These are phyloP conservation scores for Hypholoma fasciculare DNA, from an alignment of 768 basidiomycete species.

Conservation along the genomic window DNA sequence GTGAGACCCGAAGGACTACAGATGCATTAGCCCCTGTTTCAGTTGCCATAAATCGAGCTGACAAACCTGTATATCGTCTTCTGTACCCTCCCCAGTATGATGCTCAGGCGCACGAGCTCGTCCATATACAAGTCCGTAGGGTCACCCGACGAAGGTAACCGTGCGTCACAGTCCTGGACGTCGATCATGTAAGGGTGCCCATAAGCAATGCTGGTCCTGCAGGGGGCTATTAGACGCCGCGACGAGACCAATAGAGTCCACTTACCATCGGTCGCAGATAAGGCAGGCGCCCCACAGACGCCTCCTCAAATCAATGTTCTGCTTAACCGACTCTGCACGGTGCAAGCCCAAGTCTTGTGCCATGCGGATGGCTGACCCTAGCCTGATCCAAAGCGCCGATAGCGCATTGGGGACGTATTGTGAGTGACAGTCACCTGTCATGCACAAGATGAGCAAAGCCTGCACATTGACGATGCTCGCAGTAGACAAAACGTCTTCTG, in stretches of 20 bases:
- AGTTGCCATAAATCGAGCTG: neutral
- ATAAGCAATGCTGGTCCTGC: slow-evolving; percentile 83
- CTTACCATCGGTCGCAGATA: slow-evolving; percentile 90
- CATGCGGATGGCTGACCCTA: slow-evolving; percentile 93
- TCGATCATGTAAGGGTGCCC: slow-evolving; percentile 97
- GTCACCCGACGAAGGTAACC: slow-evolving; percentile 88
- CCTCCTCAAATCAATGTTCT: slow-evolving; percentile 82
- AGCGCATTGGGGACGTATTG: slow-evolving; percentile 84
- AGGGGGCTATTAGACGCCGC: slow-evolving; percentile 7
- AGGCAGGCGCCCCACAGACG: slow-evolving; percentile 95
- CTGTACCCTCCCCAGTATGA: slow-evolving; percentile 87
- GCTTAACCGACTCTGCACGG: slow-evolving; percentile 84
- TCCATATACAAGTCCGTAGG: slow-evolving; percentile 79
- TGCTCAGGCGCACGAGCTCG: slow-evolving; percentile 88
- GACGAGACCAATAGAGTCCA: neutral
- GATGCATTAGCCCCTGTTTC: neutral
- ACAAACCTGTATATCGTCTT: slow-evolving; percentile 89
- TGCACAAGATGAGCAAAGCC: slow-evolving; percentile 79
- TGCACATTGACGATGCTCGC: slow-evolving; percentile 87
- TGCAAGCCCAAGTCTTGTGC: slow-evolving; percentile 97
- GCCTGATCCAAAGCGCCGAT: slow-evolving; percentile 82
- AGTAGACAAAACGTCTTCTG: slow-evolving; percentile 89
- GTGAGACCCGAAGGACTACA: slow-evolving; percentile 83
- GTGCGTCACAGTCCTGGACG: slow-evolving; percentile 93
- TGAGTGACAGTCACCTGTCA: slow-evolving; percentile 90